Conservation (phyloP, 1,284 basidiomycete species). For the Ustilago trichophora region DNA sequence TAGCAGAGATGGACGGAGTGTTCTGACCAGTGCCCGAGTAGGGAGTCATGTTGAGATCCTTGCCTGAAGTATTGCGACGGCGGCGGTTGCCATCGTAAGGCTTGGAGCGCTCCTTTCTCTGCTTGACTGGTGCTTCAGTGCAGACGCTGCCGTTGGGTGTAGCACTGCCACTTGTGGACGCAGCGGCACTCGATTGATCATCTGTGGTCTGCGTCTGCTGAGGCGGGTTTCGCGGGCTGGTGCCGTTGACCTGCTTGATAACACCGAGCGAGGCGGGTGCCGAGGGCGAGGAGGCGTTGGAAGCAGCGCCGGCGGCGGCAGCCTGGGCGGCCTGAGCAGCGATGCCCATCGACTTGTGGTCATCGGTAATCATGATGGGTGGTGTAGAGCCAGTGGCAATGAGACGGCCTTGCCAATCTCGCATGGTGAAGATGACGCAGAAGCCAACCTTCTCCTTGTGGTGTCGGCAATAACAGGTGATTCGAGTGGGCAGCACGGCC, state of each 20-base stretch:
- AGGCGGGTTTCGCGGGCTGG: constrained; percentile 21
- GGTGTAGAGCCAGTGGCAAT: constrained; percentile 85
- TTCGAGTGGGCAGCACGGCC: constrained; percentile 86
- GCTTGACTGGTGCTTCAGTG: constrained; percentile 17
- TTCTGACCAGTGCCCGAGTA: constrained; percentile 41
- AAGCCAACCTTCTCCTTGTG: constrained; percentile 98
- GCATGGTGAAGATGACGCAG: constrained; percentile 86
- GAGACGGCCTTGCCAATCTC: constrained; percentile 80
- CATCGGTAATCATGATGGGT: constrained; percentile 94
- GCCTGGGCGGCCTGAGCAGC: constrained; percentile 57
- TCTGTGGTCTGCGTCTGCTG: constrained; percentile 16
- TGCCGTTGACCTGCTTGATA: constrained; percentile 37
- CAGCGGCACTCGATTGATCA: constrained; percentile 3
- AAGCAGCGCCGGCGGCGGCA: constrained; percentile 27
- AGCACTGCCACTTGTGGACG: constrained; percentile 26
- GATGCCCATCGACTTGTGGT: constrained; percentile 79
- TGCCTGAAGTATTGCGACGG: constrained; percentile 44
- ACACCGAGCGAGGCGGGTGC: constrained; percentile 25
- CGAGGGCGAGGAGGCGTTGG: constrained; percentile 24
- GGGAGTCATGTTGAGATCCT: constrained; percentile 50
- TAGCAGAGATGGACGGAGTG: constrained; percentile 29
- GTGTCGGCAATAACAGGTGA: constrained; percentile 98
- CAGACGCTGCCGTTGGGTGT: constrained; percentile 35
- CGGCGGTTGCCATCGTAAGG: constrained; percentile 55
- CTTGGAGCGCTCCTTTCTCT: constrained; percentile 50